Evolutionary conservation across 176 grass and related monocot genomes (phyloP), one percentile per base, ranked within the genome.

Genomic region (Zoysia pacifica): DNA sequence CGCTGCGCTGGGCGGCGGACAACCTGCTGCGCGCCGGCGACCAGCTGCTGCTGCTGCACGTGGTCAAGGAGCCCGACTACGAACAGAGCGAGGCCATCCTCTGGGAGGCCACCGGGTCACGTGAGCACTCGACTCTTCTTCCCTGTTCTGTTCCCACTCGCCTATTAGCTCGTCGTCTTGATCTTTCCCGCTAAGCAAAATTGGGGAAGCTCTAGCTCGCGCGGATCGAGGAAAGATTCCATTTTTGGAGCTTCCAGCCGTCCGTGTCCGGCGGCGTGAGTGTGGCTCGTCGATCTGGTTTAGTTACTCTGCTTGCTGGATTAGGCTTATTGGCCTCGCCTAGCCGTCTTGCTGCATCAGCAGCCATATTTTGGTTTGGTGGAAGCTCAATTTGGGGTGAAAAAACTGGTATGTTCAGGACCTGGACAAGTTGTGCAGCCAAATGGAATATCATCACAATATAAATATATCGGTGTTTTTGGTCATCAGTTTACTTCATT

Each of bases 81-180:
- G 89, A 91, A 62, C 89, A 82, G 81, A 84, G 89, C 37, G 89
- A 91, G 84, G 86, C 89, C 83, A 82, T 91, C 83, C 92, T 94
- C 73, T 94, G 92, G 92, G 92, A 94, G 20, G 36, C 86, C 74
- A 87, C 93, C 6, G 89, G 89, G 60, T 92, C 93, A 2, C 93
- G 87, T 90, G 63, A 13, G 84, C 55, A 16, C 28, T 28, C 28
- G 28, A 28, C 44, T 45, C 44, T 45, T 3, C 44, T 45, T 45
- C 44, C 44, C 44, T 1, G 5, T 28, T 5, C 65, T 28, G 20
- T 45, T 44, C 18, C 20, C 5, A 35, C 13, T 47, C 60, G 18
- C 39, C 37, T 2, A 20, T 44, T 12, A 13, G 15, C 6, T 37
- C 50, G 28, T 28, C 28, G 28, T 28, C 28, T 52, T 52, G 9